phyloP scores from a whole-genome alignment of 1,284 basidiomycete genomes.

The Trametes sp. region DNA sequence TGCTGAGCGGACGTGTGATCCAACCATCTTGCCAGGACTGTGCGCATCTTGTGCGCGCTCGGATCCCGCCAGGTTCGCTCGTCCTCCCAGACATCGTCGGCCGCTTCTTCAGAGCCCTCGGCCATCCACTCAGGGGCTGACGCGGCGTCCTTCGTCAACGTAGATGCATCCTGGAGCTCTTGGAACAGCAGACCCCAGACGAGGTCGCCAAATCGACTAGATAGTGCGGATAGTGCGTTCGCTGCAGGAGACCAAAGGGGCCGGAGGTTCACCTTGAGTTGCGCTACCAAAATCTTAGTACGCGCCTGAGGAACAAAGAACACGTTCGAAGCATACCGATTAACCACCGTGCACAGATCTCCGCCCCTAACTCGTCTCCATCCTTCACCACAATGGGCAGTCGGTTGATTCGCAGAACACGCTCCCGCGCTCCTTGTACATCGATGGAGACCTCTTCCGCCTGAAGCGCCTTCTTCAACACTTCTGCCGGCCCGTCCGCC shows the following conservation, averaged over 20 bases:
- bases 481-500: slow-evolving; percentile 56
- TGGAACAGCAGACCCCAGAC: slow-evolving; percentile 79
- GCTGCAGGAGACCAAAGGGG: slow-evolving; percentile 90
- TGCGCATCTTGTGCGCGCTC: slow-evolving; percentile 67
- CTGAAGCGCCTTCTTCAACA: slow-evolving; percentile 70
- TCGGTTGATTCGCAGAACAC: slow-evolving; percentile 75
- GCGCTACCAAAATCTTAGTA: slow-evolving; percentile 54
- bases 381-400: slow-evolving; percentile 62
- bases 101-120: slow-evolving; percentile 35
- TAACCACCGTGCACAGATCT: slow-evolving; percentile 69
- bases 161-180: slow-evolving; percentile 55
- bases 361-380: slow-evolving; percentile 59
- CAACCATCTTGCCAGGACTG: slow-evolving; percentile 54
- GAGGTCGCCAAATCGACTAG: slow-evolving; percentile 66
- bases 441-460: slow-evolving; percentile 81
- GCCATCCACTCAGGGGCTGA: slow-evolving; percentile 36
- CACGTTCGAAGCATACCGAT: slow-evolving; percentile 50
- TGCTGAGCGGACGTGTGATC: slow-evolving; percentile 39
- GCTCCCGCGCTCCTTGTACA: slow-evolving; percentile 82
- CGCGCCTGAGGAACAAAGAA: no score
- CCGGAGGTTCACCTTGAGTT: slow-evolving; percentile 90
- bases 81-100: slow-evolving; percentile 63
- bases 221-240: slow-evolving; percentile 67
- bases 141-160: slow-evolving; percentile 24
- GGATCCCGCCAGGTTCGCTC: slow-evolving; percentile 81